These are phyloP conservation scores for Hymenoscyphus fraxineus DNA, from an alignment of 2,329 filamentous ascomycete genomes.

Conservation along the genomic window DNA sequence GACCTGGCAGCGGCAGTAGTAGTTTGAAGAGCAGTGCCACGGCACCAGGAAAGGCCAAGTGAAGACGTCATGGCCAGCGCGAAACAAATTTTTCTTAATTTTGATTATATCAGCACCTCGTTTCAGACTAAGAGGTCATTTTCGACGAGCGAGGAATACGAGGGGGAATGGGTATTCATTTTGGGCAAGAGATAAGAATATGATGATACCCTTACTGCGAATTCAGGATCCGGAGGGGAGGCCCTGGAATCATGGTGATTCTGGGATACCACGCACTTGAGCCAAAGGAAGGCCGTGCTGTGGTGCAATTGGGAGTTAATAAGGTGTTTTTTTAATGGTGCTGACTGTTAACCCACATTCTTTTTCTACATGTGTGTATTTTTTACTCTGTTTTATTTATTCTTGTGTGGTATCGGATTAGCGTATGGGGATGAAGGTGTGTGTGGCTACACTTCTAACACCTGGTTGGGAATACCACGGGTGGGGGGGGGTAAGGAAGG, in stretches of 20 bases:
- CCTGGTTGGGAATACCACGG: background rate
- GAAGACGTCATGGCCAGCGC: background rate
- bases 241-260: background rate
- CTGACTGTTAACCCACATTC: background rate
- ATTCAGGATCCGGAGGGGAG: background rate
- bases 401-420: background rate
- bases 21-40: conserved; percentile 21
- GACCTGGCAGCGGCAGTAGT: conserved; percentile 34
- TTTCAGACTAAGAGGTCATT: background rate
- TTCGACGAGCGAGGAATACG: background rate
- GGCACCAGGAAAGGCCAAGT: conserved; percentile 30
- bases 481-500: background rate
- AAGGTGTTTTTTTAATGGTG: background rate
- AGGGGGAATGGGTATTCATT: background rate
- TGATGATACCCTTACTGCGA: background rate
- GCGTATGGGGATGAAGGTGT: background rate
- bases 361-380: background rate
- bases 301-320: background rate
- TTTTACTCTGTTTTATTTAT: background rate
- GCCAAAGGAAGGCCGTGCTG: background rate
- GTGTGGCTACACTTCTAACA: background rate
- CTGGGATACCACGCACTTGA: background rate
- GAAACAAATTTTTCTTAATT: background rate
- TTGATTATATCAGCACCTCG: background rate
- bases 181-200: background rate